Evolutionary conservation across 352 stramenopile genomes (phyloP).

Genomic region (Phytophthora pseudosyringae): DNA sequence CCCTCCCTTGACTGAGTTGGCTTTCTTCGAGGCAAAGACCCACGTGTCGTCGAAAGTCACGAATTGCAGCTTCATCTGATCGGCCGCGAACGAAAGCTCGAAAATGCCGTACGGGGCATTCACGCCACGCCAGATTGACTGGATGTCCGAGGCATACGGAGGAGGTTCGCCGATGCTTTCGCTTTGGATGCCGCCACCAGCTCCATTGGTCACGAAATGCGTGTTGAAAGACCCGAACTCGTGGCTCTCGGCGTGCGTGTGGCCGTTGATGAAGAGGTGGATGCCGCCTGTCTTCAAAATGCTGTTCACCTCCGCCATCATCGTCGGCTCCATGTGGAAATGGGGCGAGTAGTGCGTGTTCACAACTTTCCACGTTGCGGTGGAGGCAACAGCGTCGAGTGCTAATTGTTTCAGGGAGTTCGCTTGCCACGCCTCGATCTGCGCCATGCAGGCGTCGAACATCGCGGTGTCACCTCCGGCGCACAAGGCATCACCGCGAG

Average conservation of each 20-base stretch:
- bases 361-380: slow-evolving; percentile 73
- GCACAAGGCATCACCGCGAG: slow-evolving; percentile 57
- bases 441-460: slow-evolving; percentile 65
- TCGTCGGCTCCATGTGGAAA: slow-evolving; percentile 72
- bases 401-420: slow-evolving; percentile 68
- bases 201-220: slow-evolving; percentile 78
- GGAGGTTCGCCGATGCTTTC: slow-evolving; percentile 69
- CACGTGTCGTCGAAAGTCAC: slow-evolving; percentile 74
- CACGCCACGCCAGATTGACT: slow-evolving; percentile 57
- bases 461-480: slow-evolving; percentile 57
- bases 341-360: slow-evolving; percentile 82
- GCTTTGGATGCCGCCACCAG: slow-evolving; percentile 73
- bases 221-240: slow-evolving; percentile 73
- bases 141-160: slow-evolving; percentile 51
- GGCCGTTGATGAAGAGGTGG: slow-evolving; percentile 74
- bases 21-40: slow-evolving; percentile 50
- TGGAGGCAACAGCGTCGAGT: slow-evolving; percentile 57
- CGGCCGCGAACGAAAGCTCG: slow-evolving; percentile 63
- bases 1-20: slow-evolving; percentile 56
- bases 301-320: slow-evolving; percentile 71
- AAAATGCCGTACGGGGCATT: slow-evolving; percentile 77
- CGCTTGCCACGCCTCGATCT: slow-evolving; percentile 61
- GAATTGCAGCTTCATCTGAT: slow-evolving; percentile 69
- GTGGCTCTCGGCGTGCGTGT: slow-evolving; percentile 80
- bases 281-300: slow-evolving; percentile 54